Conservation (phyloP, 371 early-diverging fungal genomes). For the Rhizopus stolonifer region DNA sequence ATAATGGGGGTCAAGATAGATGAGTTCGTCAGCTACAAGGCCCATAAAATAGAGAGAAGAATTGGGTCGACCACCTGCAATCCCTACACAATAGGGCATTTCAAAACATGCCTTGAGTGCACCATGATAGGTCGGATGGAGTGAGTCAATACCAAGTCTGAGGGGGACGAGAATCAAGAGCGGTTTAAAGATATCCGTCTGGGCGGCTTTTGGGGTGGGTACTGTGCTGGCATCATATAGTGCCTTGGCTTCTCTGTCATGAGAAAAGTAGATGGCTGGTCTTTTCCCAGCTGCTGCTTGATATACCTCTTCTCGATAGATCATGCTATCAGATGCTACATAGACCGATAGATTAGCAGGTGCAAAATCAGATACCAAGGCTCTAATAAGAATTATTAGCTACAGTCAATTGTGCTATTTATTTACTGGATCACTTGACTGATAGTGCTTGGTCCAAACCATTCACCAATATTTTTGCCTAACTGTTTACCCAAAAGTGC, state of each 20-base stretch:
- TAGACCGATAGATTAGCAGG: constrained; percentile 64
- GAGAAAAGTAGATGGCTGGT: constrained; percentile 40
- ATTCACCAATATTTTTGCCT: constrained; percentile 91
- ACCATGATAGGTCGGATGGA: constrained; percentile 83
- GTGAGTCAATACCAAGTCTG: constrained; percentile 82
- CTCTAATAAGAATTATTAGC: constrained; percentile 36
- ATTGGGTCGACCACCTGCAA: constrained; percentile 95
- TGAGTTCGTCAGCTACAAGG: constrained; percentile 74
- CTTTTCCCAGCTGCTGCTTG: constrained; percentile 38
- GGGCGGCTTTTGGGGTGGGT: not conserved
- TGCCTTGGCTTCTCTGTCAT: constrained; percentile 28
- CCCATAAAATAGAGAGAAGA: constrained; percentile 93
- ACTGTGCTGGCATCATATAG: constrained; percentile 28
- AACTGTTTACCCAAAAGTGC: constrained; percentile 79
- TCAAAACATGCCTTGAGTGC: constrained; percentile 76
- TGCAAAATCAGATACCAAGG: constrained; percentile 65
- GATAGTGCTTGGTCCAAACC: constrained; percentile 95
- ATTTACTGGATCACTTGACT: constrained; percentile 85
- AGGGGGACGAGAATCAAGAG: constrained; percentile 84
- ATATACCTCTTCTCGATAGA: constrained; percentile 65
- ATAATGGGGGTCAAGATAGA: constrained; percentile 95
- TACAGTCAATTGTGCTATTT: not conserved
- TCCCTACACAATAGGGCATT: constrained; percentile 80
- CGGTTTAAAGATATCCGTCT: constrained; percentile 45
- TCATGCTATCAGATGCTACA: constrained; percentile 72